phyloP scores from a whole-genome alignment of 164 flowering plant genomes.

The Magnolia kwangsiensis region DNA sequence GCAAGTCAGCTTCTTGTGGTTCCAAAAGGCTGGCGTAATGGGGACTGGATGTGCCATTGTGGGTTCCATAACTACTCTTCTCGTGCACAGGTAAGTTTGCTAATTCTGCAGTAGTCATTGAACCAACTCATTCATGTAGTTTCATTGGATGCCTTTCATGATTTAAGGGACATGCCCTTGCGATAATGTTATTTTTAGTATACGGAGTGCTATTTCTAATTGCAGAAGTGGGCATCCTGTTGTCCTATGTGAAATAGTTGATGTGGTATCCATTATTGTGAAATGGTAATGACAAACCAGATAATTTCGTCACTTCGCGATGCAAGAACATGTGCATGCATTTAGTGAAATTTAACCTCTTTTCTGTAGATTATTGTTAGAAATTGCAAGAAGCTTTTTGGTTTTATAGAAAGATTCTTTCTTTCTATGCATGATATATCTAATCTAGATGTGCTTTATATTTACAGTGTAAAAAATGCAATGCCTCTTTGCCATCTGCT shows the following conservation, averaged over 20 bases:
- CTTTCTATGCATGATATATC: not conserved
- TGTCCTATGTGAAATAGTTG: not conserved
- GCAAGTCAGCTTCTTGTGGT: slow-evolving; percentile 38
- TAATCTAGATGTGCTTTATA: slow-evolving; percentile 4
- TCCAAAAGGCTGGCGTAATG: slow-evolving; percentile 86
- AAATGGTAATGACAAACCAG: not conserved
- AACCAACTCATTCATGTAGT: not conserved
- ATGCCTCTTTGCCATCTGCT: slow-evolving; percentile 59
- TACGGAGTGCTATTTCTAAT: not conserved
- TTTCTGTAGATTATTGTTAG: not conserved
- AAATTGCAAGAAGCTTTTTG: not conserved
- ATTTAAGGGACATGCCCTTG: not conserved
- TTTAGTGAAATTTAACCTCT: not conserved
- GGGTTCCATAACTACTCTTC: slow-evolving; percentile 96
- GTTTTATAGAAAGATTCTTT: not conserved
- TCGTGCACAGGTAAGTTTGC: slow-evolving; percentile 59
- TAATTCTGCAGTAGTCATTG: slow-evolving; percentile 30
- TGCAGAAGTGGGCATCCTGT: not conserved
- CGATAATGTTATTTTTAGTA: not conserved
- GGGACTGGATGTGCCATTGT: slow-evolving; percentile 93
- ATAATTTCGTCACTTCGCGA: not conserved
- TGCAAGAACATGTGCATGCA: not conserved
- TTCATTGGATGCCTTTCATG: not conserved
- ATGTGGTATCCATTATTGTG: not conserved
- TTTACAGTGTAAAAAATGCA: slow-evolving; percentile 91